A percentile compares a stretch with the other conserved stretches of the same genome.
These are phyloP conservation scores for Cardamine resedifolia DNA, from an alignment of 345 rosid genomes.

Conservation along the genomic window DNA sequence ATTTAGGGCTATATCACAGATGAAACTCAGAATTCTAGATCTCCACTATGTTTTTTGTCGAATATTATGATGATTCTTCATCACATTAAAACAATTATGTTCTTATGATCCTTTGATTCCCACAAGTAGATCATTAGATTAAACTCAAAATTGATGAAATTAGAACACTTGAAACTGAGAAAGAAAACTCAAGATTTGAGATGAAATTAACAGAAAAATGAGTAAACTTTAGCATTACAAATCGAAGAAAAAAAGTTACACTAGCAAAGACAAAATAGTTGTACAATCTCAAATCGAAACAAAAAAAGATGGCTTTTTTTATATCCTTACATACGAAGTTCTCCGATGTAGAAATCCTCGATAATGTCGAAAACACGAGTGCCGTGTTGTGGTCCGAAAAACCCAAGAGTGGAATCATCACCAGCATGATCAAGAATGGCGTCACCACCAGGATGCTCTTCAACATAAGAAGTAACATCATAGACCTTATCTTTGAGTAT, in stretches of 20 bases:
- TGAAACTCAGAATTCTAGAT: background rate
- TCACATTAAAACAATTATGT: background rate
- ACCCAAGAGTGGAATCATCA: slow-evolving; percentile 89
- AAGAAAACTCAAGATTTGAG: background rate
- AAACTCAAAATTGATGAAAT: background rate
- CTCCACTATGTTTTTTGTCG: background rate
- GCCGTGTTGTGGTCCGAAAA: slow-evolving; percentile 90
- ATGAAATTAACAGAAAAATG: background rate
- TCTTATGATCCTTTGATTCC: background rate
- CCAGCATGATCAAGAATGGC: slow-evolving; percentile 90
- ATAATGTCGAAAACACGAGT: slow-evolving; percentile 80
- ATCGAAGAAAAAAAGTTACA: background rate
- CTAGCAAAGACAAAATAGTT: background rate
- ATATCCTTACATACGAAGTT: slow-evolving; percentile 40
- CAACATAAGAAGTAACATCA: slow-evolving; percentile 89
- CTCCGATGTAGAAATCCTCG: slow-evolving; percentile 75
- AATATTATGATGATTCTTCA: background rate
- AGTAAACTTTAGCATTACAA: slow-evolving; percentile 16
- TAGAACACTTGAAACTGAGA: slow-evolving; percentile 9
- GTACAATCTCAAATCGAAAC: background rate
- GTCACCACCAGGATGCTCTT: slow-evolving; percentile 97
- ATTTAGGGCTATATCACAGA: background rate
- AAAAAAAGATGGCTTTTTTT: background rate
- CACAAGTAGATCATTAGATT: background rate
- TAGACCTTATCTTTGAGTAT: slow-evolving; percentile 78